Base-by-base conservation (phyloP, 139 green algal genomes). In the Ettlia oleoabundans region DNA sequence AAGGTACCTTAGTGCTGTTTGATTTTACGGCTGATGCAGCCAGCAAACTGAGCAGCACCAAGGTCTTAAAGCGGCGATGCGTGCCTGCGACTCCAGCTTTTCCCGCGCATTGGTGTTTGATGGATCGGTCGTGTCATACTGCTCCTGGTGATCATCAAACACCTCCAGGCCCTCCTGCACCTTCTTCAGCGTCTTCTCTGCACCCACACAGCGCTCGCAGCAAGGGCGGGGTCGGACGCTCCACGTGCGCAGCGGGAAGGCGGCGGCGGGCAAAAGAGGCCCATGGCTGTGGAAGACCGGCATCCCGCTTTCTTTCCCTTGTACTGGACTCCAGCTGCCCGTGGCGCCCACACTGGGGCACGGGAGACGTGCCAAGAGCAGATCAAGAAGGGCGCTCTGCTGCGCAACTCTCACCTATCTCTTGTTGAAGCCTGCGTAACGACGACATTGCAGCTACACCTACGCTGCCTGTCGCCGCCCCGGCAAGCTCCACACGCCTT, bases 101-200 rank as follows among this genome's bases (percentile, higher is more conserved):
- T 99, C 97, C 76, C 95, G 95, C 77, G 97, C 92, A 76, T 96
- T 96, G 33, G 78, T 69, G 79, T 96, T 98, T 24, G 73, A 51
- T 18, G 52, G 73, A 30, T 99, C 96, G 9, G 90, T 94, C 52
- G 95, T 95, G 65, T 98, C 93, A 40, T 98, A 92, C 94, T 99
- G 98, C 24, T 98, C 92, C 93, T 94, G 99, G 69, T 98, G 97
- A 28, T 94, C 88, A 64, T 99, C 95, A 78, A 99, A 99, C 4
- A 97, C 83, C n/a, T 97, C 94, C 43, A 99, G 91, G 10, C 97
- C 97, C 80, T 99, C 97, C 32, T 94, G 86, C 2, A 99, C 93
- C 84, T 98, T 98, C 84, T 99, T 99, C 15, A 99, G 80, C 0
- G 93, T 96, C 42, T 91, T 82, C 74, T 99, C 95, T 77, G 70